Evolutionary conservation across 306 rosid species (phyloP), one percentile per base, ranked within the genome.

Genomic region (Ormosia semicastrata): DNA sequence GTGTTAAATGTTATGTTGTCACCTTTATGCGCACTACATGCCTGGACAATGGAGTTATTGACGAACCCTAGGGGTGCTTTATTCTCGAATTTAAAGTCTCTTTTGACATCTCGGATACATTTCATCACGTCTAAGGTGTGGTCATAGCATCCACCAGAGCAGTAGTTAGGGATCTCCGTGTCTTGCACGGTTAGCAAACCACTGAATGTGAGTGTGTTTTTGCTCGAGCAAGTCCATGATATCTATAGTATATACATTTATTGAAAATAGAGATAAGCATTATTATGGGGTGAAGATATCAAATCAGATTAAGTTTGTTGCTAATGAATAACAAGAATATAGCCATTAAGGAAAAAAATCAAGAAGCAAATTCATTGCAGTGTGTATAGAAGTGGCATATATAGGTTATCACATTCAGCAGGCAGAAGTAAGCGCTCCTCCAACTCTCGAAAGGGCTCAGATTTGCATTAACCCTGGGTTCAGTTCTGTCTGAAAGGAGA

Each of bases 361-460:
- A 1, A 8, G 7, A 40, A 58, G 11, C 6, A 24, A 10, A 6
- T 18, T 29, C 32, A 59, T 72, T 49, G 13, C 2, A 17, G 15
- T 59, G 2, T 30, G 39, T 9, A 11, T 1, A 56, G 24, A 2
- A 0, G 44, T 33, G 24, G 43, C 6, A 54, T 1, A 33, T 47
- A 41, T 32, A 40, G 47, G 52, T 82, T 17, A 39, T 85, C 86
- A 87, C 92, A 64, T 80, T 63, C 40, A 2, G 0, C 68, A 88
- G 0, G 84, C 97, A 90, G 50, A 32, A 87, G 86, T 81, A 92
- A 73, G 91, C 91, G 43, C 91, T 90, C 82, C 83, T 66, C 89
- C 89, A 87, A 24, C 65, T 0, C 44, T 13, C 47, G 44, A 74
- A 77, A 29, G 90, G 89, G 44, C 84, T 59, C 43, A 88, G 67